These are phyloP conservation scores for Capronia americana DNA, from an alignment of 2,329 filamentous ascomycete species.

Conservation along the genomic window DNA sequence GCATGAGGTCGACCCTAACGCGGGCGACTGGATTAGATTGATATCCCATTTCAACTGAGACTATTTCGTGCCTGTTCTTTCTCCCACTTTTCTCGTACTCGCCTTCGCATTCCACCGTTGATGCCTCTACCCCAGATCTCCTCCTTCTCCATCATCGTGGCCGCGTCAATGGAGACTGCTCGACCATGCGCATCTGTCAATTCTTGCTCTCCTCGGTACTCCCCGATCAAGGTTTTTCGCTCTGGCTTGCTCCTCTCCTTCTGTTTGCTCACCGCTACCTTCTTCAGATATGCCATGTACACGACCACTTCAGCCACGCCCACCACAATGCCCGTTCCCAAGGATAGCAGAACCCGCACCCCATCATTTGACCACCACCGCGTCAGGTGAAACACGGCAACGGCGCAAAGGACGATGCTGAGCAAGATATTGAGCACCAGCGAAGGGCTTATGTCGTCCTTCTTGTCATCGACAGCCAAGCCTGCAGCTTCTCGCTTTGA, in stretches of 20 bases:
- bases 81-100: conserved; percentile 50
- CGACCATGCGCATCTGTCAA: not conserved
- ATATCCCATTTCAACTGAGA: not conserved
- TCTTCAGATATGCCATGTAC: conserved; percentile 55
- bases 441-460: conserved; percentile 51
- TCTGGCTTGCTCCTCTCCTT: conserved; percentile 49
- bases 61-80: conserved; percentile 37
- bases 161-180: conserved; percentile 13
- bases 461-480: conserved; percentile 23
- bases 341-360: conserved; percentile 48
- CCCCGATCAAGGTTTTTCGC: conserved; percentile 46
- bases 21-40: not conserved
- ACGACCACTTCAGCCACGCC: conserved; percentile 56
- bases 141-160: conserved; percentile 39
- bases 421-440: conserved; percentile 89
- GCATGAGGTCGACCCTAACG: conserved; percentile 15
- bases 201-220: conserved; percentile 30
- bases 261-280: conserved; percentile 49
- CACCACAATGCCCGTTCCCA: conserved; percentile 51
- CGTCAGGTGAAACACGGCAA: conserved; percentile 53
- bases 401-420: conserved; percentile 74
- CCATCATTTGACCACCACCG: conserved; percentile 40
- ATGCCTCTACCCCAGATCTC: conserved; percentile 51
- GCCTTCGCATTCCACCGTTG: conserved; percentile 50
- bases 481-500: conserved; percentile 45